Base-by-base conservation (phyloP, 768 basidiomycete genomes). In the Lepiota subincarnata region DNA sequence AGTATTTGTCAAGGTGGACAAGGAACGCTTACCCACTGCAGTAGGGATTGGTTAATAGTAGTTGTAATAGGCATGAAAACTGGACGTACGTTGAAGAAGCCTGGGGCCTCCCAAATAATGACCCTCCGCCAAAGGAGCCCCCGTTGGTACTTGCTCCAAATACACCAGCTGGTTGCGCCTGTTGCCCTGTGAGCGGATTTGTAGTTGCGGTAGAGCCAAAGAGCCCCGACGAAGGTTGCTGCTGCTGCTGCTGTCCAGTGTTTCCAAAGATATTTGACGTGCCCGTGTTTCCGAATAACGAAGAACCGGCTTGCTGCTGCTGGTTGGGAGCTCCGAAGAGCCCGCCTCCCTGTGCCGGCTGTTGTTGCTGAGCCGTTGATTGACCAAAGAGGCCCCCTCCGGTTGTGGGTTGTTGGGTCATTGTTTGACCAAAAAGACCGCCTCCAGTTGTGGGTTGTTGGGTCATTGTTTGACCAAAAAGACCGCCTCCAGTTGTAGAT, bases 401-500 rank as follows among this genome's bases (percentile, higher is more conserved):
- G n/a, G 53, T 36, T 19, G 55, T 47, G 40, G 41, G 65, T 22
- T 62, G 60, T 38, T 24, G 24, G 5, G 24, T 24, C 24, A 57
- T 57, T 52, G 66, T 52, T 47, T 69, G 66, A 39, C 73, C 73
- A 62, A 76, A 75, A 6, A 68, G 43, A 6, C 60, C 49, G 39
- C 57, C 62, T 12, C 50, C 19, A 20, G 53, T 41, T 24, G 55
- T 47, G 40, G 41, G 60, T 34, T 59, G 63, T 34, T 62, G 60
- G 34, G 61, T 43, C 41, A 55, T 37, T 13, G 60, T 54, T 24
- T 63, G 61, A 16, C 76, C 71, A 57, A 79, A 78, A 22, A 75
- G 48, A n/a, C 52, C 50, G 13, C 55, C 55, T 49, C 42, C 57
- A 52, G 59, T 42, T 55, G 56, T 35, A 48, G 56, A 59, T 19